These are phyloP conservation scores for Curvularia spicifera DNA, from an alignment of 2,329 filamentous ascomycete species.

Conservation along the genomic window DNA sequence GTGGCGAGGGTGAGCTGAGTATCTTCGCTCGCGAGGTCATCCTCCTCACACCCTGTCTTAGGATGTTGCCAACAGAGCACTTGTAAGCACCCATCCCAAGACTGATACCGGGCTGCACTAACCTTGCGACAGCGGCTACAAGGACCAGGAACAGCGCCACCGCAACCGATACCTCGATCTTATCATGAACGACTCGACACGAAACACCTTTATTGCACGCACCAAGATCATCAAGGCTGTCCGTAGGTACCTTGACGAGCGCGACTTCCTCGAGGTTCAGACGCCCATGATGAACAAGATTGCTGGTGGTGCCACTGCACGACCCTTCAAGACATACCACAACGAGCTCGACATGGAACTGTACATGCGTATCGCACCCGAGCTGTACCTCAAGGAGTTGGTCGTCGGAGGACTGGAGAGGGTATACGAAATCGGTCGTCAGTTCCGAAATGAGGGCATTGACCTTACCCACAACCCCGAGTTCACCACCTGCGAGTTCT, in stretches of 20 bases:
- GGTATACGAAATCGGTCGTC: conserved; percentile 93
- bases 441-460: conserved; percentile 93
- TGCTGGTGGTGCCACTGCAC: conserved; percentile 92
- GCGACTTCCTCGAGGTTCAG: conserved; percentile 91
- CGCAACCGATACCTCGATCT: conserved; percentile 93
- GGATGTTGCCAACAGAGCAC: conserved; percentile 77
- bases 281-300: conserved; percentile 96
- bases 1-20: conserved; percentile 88
- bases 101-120: not conserved
- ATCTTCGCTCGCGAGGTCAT: conserved; percentile 89
- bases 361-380: conserved; percentile 92
- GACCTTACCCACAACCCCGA: conserved; percentile 97
- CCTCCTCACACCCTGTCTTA: conserved; percentile 87
- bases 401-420: conserved; percentile 93
- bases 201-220: conserved; percentile 82
- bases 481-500: conserved; percentile 98
- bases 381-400: conserved; percentile 95
- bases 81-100: conserved; percentile 56
- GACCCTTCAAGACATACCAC: conserved; percentile 93
- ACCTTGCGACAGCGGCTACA: conserved; percentile 73
- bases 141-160: conserved; percentile 92
- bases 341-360: conserved; percentile 95
- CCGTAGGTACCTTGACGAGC: conserved; percentile 83
- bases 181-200: conserved; percentile 91
- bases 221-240: conserved; percentile 89